phyloP scores from a whole-genome alignment of 1,284 basidiomycete genomes.

The Ceratobasidium sp. region DNA sequence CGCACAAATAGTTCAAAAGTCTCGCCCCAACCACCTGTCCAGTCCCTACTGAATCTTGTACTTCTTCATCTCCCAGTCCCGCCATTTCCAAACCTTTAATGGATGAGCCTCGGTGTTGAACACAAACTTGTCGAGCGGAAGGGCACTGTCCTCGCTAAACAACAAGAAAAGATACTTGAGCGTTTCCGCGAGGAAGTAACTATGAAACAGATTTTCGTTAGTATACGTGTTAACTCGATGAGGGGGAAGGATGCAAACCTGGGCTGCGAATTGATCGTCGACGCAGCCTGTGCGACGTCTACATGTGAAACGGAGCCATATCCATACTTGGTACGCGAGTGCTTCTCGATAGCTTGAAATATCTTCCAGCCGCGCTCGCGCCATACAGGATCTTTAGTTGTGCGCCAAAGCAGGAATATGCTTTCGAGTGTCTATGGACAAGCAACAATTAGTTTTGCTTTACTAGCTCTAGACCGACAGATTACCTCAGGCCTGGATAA shows the following conservation, averaged over 20 bases:
- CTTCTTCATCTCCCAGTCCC: slow-evolving; percentile 61
- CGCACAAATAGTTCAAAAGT: neutral
- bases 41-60: slow-evolving; percentile 50
- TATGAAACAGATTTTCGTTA: slow-evolving; percentile 52
- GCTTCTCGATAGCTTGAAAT: slow-evolving; percentile 76
- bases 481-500: slow-evolving; percentile 75
- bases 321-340: slow-evolving; percentile 67
- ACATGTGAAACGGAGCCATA: slow-evolving; percentile 71
- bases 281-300: slow-evolving; percentile 52
- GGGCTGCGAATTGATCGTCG: slow-evolving; percentile 71
- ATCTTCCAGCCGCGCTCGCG: slow-evolving; percentile 82
- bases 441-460: neutral
- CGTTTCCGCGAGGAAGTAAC: slow-evolving; percentile 78
- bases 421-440: slow-evolving; percentile 71
- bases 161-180: slow-evolving; percentile 65
- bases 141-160: slow-evolving; percentile 58
- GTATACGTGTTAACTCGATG: neutral
- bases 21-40: neutral
- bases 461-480: neutral
- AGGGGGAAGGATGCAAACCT: slow-evolving; percentile 62
- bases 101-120: slow-evolving; percentile 91
- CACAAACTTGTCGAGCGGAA: slow-evolving; percentile 81
- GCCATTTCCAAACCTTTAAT: slow-evolving; percentile 80
- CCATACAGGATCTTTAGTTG: slow-evolving; percentile 77
- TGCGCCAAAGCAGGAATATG: slow-evolving; percentile 77